These are phyloP conservation scores for Rhynchospora pubera DNA, from an alignment of 176 grass and related monocot species.

Conservation along the genomic window DNA sequence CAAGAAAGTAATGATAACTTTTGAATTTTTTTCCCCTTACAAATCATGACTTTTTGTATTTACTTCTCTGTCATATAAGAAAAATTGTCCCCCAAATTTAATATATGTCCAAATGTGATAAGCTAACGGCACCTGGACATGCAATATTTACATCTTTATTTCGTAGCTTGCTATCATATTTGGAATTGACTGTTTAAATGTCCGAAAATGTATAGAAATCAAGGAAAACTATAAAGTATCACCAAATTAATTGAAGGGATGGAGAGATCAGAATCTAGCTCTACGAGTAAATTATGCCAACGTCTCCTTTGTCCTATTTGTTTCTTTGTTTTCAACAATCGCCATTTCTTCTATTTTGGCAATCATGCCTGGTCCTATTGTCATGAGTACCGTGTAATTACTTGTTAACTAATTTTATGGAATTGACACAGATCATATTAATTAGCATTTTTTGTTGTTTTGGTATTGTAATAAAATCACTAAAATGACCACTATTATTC, in stretches of 20 bases:
- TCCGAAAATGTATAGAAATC: neutral
- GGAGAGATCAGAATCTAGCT: neutral
- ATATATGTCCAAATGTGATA: neutral
- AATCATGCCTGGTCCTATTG: neutral
- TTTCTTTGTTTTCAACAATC: slow-evolving; percentile 4
- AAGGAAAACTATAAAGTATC: neutral
- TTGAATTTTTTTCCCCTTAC: neutral
- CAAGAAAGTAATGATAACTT: neutral
- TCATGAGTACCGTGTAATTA: neutral
- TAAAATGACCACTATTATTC: too few species aligned
- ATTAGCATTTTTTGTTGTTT: neutral
- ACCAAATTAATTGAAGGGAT: neutral
- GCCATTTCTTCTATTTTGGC: neutral
- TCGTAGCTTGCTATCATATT: neutral
- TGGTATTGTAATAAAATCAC: neutral
- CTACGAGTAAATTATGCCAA: neutral
- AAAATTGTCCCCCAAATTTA: neutral
- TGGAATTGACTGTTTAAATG: neutral
- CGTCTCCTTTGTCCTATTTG: neutral
- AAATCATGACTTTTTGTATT: neutral
- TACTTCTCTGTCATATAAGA: neutral
- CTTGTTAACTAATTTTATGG: neutral
- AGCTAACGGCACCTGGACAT: neutral
- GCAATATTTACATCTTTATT: neutral
- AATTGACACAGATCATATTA: neutral